Percentiles rank a stretch among this genome's conserved stretches.
Evolutionary conservation across 192 early-diverging fungal genomes (phyloP).

Genomic region (Backusella circina): DNA sequence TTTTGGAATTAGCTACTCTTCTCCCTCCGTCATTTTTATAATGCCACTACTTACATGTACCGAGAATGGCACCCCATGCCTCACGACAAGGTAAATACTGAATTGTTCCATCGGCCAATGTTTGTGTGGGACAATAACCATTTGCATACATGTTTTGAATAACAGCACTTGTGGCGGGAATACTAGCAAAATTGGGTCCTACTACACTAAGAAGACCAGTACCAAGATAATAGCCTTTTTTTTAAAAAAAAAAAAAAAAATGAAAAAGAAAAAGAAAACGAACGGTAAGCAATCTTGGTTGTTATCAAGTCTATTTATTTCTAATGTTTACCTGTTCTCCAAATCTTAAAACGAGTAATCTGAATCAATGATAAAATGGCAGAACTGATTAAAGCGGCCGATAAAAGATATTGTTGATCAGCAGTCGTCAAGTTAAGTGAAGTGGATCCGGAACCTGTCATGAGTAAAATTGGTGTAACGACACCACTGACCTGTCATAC

Average conservation of each 20-base stretch:
- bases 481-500: constrained; percentile 32
- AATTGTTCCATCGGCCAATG: constrained; percentile 41
- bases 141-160: constrained; percentile 50
- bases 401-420: constrained; percentile 42
- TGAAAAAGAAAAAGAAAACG: no score
- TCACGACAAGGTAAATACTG: constrained; percentile 43
- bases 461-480: constrained; percentile 44
- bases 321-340: constrained; percentile 26
- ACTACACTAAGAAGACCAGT: constrained; percentile 49
- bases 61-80: constrained; percentile 50
- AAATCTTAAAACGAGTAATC: constrained; percentile 49
- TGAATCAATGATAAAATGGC: constrained; percentile 49
- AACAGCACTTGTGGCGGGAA: constrained; percentile 46
- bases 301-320: background rate
- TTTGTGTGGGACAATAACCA: constrained; percentile 44
- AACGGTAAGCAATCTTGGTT: background rate
- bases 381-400: constrained; percentile 49
- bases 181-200: constrained; percentile 48
- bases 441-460: constrained; percentile 38
- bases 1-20: background rate
- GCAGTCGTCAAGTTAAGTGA: constrained; percentile 40
- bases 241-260: background rate
- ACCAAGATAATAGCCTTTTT: constrained; percentile 40
- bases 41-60: constrained; percentile 39
- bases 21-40: background rate